Conservation (phyloP, 352 stramenopile genomes). For the Sclerospora graminicola region DNA sequence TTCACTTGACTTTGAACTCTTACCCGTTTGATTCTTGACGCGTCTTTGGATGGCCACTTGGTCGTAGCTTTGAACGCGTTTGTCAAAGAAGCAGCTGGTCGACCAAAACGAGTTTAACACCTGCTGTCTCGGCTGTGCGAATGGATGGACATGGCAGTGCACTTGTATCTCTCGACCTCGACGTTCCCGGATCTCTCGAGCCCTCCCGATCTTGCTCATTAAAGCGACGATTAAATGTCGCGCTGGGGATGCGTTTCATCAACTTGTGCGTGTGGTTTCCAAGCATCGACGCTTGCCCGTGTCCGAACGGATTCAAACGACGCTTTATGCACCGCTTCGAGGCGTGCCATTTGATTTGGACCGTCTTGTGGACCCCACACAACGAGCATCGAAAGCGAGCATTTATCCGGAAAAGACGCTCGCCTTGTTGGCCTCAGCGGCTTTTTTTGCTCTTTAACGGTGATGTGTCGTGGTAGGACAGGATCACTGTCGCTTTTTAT, state of each 20-base stretch:
- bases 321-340: conserved; percentile 14
- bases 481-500: too few species aligned
- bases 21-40: conserved; percentile 32
- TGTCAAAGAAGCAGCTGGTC: conserved; percentile 19
- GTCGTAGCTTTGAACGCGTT: too few species aligned
- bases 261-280: conserved; percentile 18
- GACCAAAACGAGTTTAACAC: too few species aligned
- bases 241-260: conserved; percentile 15
- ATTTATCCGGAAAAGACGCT: conserved; percentile 27
- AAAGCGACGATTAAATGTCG: conserved; percentile 34
- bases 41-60: conserved; percentile 28
- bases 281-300: conserved; percentile 19
- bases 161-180: conserved; percentile 20
- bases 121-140: conserved; percentile 15
- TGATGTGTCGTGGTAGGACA: conserved; percentile 19
- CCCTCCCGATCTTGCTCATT: conserved; percentile 17
- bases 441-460: conserved; percentile 11
- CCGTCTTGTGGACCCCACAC: too few species aligned
- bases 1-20: too few species aligned
- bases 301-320: conserved; percentile 9
- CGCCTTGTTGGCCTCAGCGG: conserved; percentile 10
- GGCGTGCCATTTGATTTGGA: conserved; percentile 21
- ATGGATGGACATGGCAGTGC: conserved; percentile 27
- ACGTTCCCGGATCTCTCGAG: conserved; percentile 24
- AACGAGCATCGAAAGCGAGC: conserved; percentile 12